A percentile compares a stretch with the other conserved stretches of the same genome.
Evolutionary conservation across 2,329 filamentous ascomycete species (phyloP).

Genomic region (Trichoderma asperellum): DNA sequence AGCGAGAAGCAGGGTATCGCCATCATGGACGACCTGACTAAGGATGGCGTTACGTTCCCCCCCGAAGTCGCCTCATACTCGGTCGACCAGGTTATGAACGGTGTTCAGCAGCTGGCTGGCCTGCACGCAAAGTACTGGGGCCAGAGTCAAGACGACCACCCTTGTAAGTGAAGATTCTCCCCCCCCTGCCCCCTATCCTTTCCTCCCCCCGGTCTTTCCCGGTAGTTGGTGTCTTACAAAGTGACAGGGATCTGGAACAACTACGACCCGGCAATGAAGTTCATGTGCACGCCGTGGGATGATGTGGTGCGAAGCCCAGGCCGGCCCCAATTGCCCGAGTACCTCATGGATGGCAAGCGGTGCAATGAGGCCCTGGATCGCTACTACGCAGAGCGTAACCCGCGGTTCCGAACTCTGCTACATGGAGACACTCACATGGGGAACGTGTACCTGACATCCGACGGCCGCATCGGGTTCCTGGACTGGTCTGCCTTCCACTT

Average conservation of each 20-base stretch:
- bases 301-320: slow-evolving; percentile 9
- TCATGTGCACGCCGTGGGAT: slow-evolving; percentile 20
- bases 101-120: slow-evolving; percentile 16
- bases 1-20: slow-evolving; percentile 17
- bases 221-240: not conserved
- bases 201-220: not conserved
- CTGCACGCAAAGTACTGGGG: slow-evolving; percentile 20
- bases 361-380: slow-evolving; percentile 16
- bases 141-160: slow-evolving; percentile 17
- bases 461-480: slow-evolving; percentile 12
- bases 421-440: slow-evolving; percentile 16
- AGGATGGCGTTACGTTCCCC: slow-evolving; percentile 5
- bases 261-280: slow-evolving; percentile 21
- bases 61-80: slow-evolving; percentile 8
- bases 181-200: not conserved
- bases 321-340: slow-evolving; percentile 13
- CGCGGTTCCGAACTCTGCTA: slow-evolving; percentile 11
- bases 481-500: slow-evolving; percentile 21
- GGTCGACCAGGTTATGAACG: slow-evolving; percentile 14
- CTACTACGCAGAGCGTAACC: slow-evolving; percentile 15
- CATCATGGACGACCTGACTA: slow-evolving; percentile 16
- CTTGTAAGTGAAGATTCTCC: slow-evolving; percentile 21
- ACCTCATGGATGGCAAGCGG: slow-evolving; percentile 14
- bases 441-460: slow-evolving; percentile 12
- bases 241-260: slow-evolving; percentile 21